Evolutionary conservation across 202 grass and related monocot species (phyloP).

Genomic region (Schoenoplectus tabernaemontani): DNA sequence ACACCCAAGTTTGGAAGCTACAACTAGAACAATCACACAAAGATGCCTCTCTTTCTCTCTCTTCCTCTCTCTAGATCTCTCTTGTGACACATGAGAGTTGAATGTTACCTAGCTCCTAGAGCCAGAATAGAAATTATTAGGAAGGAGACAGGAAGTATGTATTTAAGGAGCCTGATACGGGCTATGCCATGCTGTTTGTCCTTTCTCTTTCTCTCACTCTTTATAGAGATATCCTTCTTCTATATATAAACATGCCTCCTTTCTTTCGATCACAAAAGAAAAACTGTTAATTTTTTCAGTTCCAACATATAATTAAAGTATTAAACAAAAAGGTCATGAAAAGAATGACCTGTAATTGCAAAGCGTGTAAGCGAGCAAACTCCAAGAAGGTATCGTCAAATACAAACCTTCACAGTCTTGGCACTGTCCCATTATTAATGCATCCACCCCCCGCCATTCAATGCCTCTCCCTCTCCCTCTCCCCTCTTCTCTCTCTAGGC

Average conservation of each 20-base stretch:
- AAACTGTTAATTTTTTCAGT: neutral
- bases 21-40: neutral
- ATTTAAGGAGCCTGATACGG: conserved; percentile 21
- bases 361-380: conserved; percentile 16
- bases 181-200: conserved; percentile 49
- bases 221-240: too few relatives aligned
- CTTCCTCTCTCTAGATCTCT: too few relatives aligned
- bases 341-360: neutral
- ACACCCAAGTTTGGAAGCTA: too few relatives aligned
- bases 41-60: conserved; percentile 6
- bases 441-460: conserved; percentile 14
- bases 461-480: too few relatives aligned
- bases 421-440: conserved; percentile 18
- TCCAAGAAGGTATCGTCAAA: conserved; percentile 9
- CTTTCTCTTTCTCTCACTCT: neutral
- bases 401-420: conserved; percentile 11
- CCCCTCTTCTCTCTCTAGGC: conserved; percentile 16
- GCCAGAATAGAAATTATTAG: conserved; percentile 21
- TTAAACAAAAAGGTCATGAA: conserved; percentile 3
- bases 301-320: too few relatives aligned
- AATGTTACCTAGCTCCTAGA: conserved; percentile 13
- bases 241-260: neutral
- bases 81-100: conserved; percentile 7
- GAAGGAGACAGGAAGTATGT: conserved; percentile 20
- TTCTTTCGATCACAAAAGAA: neutral